These are phyloP conservation scores for Populus simonii DNA, from an alignment of 345 rosid genomes.

Conservation along the genomic window DNA sequence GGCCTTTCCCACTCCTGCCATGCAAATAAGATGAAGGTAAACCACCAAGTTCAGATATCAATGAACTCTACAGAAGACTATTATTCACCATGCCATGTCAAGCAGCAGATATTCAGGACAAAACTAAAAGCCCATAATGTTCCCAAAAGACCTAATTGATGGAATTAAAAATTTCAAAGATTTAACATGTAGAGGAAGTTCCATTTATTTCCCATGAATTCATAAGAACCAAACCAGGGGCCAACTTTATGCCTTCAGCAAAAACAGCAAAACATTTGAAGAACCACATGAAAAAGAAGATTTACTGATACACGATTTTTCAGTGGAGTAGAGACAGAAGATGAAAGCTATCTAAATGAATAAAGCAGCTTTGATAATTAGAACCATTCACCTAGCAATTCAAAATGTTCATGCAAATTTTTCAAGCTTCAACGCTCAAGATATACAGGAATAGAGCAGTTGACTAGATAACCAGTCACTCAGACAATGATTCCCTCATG, in stretches of 20 bases:
- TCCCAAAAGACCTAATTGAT: neutral
- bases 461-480: neutral
- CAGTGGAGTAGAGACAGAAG: neutral
- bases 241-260: neutral
- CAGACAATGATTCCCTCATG: neutral
- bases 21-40: neutral
- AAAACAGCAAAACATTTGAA: neutral
- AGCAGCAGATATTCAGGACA: neutral
- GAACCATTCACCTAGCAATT: neutral
- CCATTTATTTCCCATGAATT: neutral
- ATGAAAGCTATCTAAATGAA: neutral
- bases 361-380: neutral
- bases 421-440: neutral
- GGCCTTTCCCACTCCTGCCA: slow-evolving; percentile 77
- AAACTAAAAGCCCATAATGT: neutral
- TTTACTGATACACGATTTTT: neutral
- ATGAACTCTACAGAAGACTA: neutral
- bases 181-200: neutral
- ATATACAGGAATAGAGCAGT: neutral
- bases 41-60: too few relatives aligned
- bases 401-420: neutral
- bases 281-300: neutral
- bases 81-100: neutral
- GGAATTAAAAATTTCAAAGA: neutral
- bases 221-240: neutral